Conservation (phyloP, 192 early-diverging fungal genomes). For the Coemansia biformis region DNA sequence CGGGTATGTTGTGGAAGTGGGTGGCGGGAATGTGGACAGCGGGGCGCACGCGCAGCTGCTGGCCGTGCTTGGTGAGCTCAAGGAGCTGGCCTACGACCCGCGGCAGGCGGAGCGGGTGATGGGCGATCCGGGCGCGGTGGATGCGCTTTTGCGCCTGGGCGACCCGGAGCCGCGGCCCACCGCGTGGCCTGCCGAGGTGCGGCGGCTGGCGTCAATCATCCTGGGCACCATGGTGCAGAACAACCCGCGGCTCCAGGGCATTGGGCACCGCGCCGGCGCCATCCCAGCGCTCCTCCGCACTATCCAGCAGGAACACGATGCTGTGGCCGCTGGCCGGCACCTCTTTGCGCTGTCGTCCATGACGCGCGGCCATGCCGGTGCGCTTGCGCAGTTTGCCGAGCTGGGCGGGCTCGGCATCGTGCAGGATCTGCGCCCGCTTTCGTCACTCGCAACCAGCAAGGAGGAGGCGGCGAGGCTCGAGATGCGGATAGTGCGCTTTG, state of each 20-base stretch:
- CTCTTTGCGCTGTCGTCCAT: conserved; percentile 44
- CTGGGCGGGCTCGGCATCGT: conserved; percentile 23
- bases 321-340: conserved; percentile 19
- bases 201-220: conserved; percentile 47
- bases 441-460: background rate
- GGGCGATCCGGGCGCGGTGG: conserved; percentile 19
- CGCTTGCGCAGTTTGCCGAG: conserved; percentile 32
- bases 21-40: conserved; percentile 8
- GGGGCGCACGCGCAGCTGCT: background rate
- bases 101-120: conserved; percentile 54
- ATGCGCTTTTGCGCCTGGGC: conserved; percentile 33
- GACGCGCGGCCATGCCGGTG: conserved; percentile 31
- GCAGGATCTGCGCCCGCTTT: conserved; percentile 10
- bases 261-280: conserved; percentile 9
- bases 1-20: background rate
- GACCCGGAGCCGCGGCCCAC: conserved; percentile 6
- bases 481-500: conserved; percentile 22
- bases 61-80: conserved; percentile 48
- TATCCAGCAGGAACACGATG: conserved; percentile 13
- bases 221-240: conserved; percentile 57
- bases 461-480: conserved; percentile 19
- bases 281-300: conserved; percentile 17
- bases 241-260: conserved; percentile 23
- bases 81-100: conserved; percentile 54
- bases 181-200: conserved; percentile 20